A percentile compares a stretch with the other conserved stretches of the same genome.
These are phyloP conservation scores for Globisporangium viniferum DNA, from an alignment of 352 stramenopile genomes.

Conservation along the genomic window DNA sequence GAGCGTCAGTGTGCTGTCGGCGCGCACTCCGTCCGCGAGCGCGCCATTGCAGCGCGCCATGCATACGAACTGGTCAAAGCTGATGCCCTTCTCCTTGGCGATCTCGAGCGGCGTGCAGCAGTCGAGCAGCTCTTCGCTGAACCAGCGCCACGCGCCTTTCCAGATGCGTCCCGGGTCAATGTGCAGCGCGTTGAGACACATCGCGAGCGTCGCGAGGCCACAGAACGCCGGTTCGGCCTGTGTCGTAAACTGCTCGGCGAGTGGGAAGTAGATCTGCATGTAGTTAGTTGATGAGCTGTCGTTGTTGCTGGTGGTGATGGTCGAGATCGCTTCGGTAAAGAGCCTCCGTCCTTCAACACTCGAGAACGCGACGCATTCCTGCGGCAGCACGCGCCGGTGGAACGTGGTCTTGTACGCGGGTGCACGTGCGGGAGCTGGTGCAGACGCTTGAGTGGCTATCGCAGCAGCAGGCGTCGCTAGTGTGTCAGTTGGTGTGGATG, in stretches of 20 bases:
- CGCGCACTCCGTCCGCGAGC: constrained; percentile 41
- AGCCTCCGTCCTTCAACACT: constrained; percentile 75
- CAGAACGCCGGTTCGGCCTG: constrained; percentile 93
- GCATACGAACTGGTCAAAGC: constrained; percentile 64
- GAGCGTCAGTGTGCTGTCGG: constrained; percentile 47
- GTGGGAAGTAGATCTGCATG: constrained; percentile 92
- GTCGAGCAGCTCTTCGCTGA: constrained; percentile 81
- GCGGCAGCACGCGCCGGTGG: constrained; percentile 76
- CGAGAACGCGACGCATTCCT: constrained; percentile 80
- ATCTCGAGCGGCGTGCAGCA: constrained; percentile 73
- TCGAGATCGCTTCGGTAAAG: constrained; percentile 69
- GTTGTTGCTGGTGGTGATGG: constrained; percentile 8
- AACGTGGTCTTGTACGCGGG: constrained; percentile 57
- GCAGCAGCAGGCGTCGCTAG: background rate
- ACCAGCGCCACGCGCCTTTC: constrained; percentile 82
- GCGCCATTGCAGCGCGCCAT: constrained; percentile 63
- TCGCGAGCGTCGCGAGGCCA: constrained; percentile 79
- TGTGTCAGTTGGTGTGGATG: background rate
- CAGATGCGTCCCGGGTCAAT: constrained; percentile 74
- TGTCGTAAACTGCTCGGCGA: constrained; percentile 88
- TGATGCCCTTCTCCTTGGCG: constrained; percentile 74
- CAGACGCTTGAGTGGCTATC: background rate
- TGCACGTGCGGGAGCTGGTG: background rate
- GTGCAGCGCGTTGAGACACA: constrained; percentile 75
- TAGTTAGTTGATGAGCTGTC: constrained; percentile 32